Base-by-base conservation (phyloP, 768 basidiomycete genomes). In the Neoboletus subvelutipes region DNA sequence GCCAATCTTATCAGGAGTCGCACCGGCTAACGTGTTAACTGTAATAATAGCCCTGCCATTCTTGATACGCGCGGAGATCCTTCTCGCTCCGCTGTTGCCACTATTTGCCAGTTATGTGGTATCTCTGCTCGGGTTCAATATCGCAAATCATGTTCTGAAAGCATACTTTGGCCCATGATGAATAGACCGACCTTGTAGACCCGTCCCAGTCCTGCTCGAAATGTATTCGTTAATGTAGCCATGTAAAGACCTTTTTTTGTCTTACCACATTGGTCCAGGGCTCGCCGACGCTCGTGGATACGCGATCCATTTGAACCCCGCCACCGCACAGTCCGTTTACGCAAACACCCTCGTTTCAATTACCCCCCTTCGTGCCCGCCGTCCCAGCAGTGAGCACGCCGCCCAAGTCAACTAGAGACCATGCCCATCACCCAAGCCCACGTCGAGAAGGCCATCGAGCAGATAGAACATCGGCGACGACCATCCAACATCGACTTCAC, bases 41-140 rank as follows among this genome's bases (percentile, higher is more conserved):
- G 39, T 26, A 36, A 57, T 63, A 36, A 57, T 63, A 90, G 95
- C 94, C 26, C 77, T 98, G n/a, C 96, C 96, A 2, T 98, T 98
- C 76, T 82, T 98, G 56, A 82, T 92, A 60, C 90, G 94, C 29
- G 85, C 91, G 17, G 92, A 95, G 71, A 78, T 97, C 41, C 81
- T 98, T 45, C 83, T 98, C n/a, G 85, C 93, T 13, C 96, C 95
- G 2, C 75, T 98, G 42, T 78, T 97, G 26, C 92, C 95, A 24
- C 76, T 96, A 45, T 90, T 96, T 66, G 86, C 82, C 29, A 87
- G 87, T 58, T 98, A 94, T 73, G 81, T 96, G 55, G 77, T 92
- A 39, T 92, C 91, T 22, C 75, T 98, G 52, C 76, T 97, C 33
- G 95, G 95, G 8, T 93, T 95, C 78, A 97, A 97, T 69, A 81